Base-by-base conservation (phyloP, 2,329 filamentous ascomycete genomes). In the Xylogone sp. region DNA sequence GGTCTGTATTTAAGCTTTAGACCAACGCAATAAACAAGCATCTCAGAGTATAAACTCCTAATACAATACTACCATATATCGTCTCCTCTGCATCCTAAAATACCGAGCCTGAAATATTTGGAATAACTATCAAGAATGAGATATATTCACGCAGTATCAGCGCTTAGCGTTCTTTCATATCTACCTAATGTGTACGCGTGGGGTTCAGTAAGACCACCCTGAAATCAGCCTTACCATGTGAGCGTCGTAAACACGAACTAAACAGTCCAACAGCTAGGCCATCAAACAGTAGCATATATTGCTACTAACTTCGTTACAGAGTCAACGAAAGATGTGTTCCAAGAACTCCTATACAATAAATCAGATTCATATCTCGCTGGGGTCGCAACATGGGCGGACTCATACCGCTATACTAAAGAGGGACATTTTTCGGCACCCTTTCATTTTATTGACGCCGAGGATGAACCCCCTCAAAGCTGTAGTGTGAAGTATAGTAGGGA, bases 371-470 rank as follows among this genome's bases (percentile, higher is more conserved):
- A 85, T 62, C 74, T 87, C 21, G 82, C 83, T 45, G 75, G 75
- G 51, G 77, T 86, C 2, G 83, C 84, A 2, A 81, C 81, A 9
- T 87, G 84, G 84, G 83, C 84, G 24, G 84, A 87, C 69, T 82
- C 63, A 12, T 70, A 63, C 65, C 76, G 83, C 21, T 86, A 87
- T 69, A 84, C 80, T 7, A 75, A 76, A 65, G 83, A 79, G 71
- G 83, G 81, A 13, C 73, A 74, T 34, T 87, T 82, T 67, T 82
- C 78, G 8, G 79, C 75, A 56, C 76, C 76, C 29, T 85, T 84
- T 66, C 84, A 87, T 73, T 87, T 82, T 70, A 87, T 87, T 68
- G 84, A 87, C 65, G 83, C 83, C 53, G 76, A 84, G 60, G 84
- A 87, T 68, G 66, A 69, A 59, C 84, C 84, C 50, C 83, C 83